A percentile compares a stretch with the other conserved stretches of the same genome.
Evolutionary conservation across 2,329 filamentous ascomycete species (phyloP).

Genomic region (Colletotrichum orchidophilum): DNA sequence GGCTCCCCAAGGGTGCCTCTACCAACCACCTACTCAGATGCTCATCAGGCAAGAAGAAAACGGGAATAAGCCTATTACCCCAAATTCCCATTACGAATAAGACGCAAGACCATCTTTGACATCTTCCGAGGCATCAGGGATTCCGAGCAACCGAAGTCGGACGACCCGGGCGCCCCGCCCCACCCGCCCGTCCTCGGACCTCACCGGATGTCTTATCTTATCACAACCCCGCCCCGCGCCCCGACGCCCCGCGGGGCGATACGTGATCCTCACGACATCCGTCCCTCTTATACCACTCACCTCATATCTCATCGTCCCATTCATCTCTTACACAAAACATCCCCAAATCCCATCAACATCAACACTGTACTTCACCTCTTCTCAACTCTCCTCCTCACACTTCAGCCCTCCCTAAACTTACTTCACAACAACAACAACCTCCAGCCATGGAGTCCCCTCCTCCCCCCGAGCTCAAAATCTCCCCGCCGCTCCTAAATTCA

Average conservation of each 20-base stretch:
- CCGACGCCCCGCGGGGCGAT: background rate
- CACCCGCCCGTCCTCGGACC: conserved; percentile 3
- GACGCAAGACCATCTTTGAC: too few species aligned
- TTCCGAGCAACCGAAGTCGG: background rate
- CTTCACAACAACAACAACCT: background rate
- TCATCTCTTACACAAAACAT: background rate
- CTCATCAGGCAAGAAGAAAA: too few species aligned
- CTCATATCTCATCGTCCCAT: background rate
- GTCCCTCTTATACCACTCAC: background rate
- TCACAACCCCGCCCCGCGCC: background rate
- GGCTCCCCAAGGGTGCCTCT: too few species aligned
- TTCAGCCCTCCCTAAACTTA: background rate
- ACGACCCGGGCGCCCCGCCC: background rate
- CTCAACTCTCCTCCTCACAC: background rate
- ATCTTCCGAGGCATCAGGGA: background rate
- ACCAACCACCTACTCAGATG: too few species aligned
- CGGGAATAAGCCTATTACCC: too few species aligned
- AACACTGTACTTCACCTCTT: background rate
- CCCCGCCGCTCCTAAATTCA: conserved; percentile 77
- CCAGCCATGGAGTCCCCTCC: conserved; percentile 23
- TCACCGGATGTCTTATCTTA: conserved; percentile 5
- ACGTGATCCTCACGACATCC: background rate
- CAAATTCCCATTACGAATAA: too few species aligned
- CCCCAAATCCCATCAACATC: background rate
- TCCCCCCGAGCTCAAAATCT: conserved; percentile 54